Conservation (phyloP, 176 grass and related monocot genomes). For the Urochloa ruziziensis region DNA sequence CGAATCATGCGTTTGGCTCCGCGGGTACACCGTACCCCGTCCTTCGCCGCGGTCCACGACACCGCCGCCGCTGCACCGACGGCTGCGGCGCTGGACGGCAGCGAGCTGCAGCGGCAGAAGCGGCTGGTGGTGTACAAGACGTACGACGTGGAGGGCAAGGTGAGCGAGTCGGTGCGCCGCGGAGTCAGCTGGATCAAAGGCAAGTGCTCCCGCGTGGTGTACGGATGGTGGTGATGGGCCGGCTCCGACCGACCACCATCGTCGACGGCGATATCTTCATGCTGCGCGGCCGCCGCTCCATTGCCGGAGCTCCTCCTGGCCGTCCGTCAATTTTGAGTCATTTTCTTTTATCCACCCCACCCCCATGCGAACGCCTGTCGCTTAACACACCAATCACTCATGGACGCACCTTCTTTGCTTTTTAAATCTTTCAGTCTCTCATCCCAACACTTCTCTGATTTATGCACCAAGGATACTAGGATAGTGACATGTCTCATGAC, state of each 20-base stretch:
- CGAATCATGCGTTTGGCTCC: too few relatives aligned
- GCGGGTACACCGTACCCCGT: constrained; percentile 52
- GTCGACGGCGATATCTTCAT: too few relatives aligned
- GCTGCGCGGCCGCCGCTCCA: not conserved
- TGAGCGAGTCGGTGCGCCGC: constrained; percentile 61
- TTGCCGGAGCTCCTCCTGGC: not conserved
- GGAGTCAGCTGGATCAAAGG: constrained; percentile 87
- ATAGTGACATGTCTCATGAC: not conserved
- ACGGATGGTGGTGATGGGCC: constrained; percentile 37
- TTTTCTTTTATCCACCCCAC: not conserved
- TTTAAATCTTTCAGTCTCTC: not conserved
- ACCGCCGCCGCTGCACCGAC: not conserved
- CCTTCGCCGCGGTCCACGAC: constrained; percentile 51
- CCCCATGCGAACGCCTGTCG: not conserved
- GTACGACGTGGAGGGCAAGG: constrained; percentile 72
- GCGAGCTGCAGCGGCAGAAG: constrained; percentile 85
- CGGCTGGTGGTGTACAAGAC: constrained; percentile 76
- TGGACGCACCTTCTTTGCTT: not conserved
- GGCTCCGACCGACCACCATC: not conserved
- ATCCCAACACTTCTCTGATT: not conserved
- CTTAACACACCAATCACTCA: not conserved
- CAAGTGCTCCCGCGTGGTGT: constrained; percentile 52
- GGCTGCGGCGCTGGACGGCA: constrained; percentile 45
- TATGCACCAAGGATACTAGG: not conserved
- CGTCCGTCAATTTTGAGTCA: not conserved